Base-by-base conservation (phyloP, 495 filamentous ascomycete species). In the Trichoderma gamsii region DNA sequence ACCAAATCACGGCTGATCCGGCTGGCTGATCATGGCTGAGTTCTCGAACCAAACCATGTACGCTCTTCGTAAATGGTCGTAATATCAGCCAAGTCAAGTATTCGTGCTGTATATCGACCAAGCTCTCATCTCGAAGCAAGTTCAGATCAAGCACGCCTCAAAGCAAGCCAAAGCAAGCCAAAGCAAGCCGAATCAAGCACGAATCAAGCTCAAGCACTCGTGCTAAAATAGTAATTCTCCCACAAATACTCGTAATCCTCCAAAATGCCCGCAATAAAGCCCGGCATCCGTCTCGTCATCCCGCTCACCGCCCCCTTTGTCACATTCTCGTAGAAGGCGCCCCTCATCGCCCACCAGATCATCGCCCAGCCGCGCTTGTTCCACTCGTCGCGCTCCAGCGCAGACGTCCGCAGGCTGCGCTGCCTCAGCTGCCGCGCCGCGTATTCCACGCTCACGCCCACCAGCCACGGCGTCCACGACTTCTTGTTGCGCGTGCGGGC, bases 191-290 rank as follows among this genome's bases (percentile, higher is more conserved):
- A n/a, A n/a, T 38, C 35, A 38, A 38, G 35, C 35, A 38, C 8
- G 0, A 35, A 35, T 35, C 32, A 35, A 35, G 32, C 32, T 80
- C 69, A 83, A 18, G 76, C 70, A 46, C 78, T 80, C 13, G 81
- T 83, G 72, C 81, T 83, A 77, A 98, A 98, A 78, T 99, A 94
- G 74, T 96, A 98, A 66, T 96, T 91, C 79, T 97, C 94, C 95
- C 95, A 99, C 18, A 99, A 82, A 74, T 95, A 97, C 75, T 96
- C 91, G 72, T 98, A 98, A 74, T 99, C 96, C 75, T 96, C 93
- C 67, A 98, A 73, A 27, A 99, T 85, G 66, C 88, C 92, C 1
- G 86, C 87, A 18, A 97, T 80, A 71, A 98, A 79, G 71, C 90
- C 88, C 65, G 96, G 84, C 74, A 97, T 79, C 63, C 90, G 89